Percentiles rank a stretch among this genome's conserved stretches.
Evolutionary conservation across 2,329 filamentous ascomycete species (phyloP).

Genomic region (Fusarium luffae): DNA sequence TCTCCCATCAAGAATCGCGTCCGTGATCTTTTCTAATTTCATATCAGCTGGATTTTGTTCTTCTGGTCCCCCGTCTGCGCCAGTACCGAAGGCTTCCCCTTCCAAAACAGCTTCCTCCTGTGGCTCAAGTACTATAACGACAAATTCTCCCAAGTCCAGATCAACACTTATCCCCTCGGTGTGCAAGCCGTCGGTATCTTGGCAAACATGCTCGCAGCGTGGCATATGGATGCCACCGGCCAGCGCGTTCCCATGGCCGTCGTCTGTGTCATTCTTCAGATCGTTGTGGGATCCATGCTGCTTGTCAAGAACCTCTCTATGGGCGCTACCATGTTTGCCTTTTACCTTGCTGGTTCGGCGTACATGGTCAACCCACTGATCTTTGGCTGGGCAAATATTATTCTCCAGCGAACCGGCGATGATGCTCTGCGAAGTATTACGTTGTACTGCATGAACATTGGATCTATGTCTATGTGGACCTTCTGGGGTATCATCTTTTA

Average conservation of each 20-base stretch:
- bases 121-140: slow-evolving; percentile 41
- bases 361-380: slow-evolving; percentile 46
- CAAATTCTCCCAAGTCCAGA: slow-evolving; percentile 36
- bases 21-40: no score
- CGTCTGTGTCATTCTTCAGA: slow-evolving; percentile 26
- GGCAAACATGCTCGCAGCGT: slow-evolving; percentile 38
- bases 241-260: slow-evolving; percentile 32
- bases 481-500: slow-evolving; percentile 59
- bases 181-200: slow-evolving; percentile 44
- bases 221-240: slow-evolving; percentile 38
- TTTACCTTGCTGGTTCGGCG: slow-evolving; percentile 40
- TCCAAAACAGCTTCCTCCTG: slow-evolving; percentile 43
- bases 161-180: slow-evolving; percentile 44
- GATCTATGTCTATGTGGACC: slow-evolving; percentile 54
- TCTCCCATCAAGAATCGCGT: no score
- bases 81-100: slow-evolving; percentile 33
- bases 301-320: slow-evolving; percentile 36
- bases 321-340: slow-evolving; percentile 35
- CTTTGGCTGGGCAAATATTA: slow-evolving; percentile 45
- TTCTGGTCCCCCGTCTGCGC: slow-evolving; percentile 49
- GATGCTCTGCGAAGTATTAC: slow-evolving; percentile 55
- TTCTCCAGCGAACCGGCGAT: slow-evolving; percentile 45
- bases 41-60: slow-evolving; percentile 51
- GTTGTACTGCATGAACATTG: slow-evolving; percentile 55
- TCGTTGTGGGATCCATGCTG: slow-evolving; percentile 35